These are phyloP conservation scores for Dissophora globulifera DNA, from an alignment of 192 early-diverging fungal species.

Conservation along the genomic window DNA sequence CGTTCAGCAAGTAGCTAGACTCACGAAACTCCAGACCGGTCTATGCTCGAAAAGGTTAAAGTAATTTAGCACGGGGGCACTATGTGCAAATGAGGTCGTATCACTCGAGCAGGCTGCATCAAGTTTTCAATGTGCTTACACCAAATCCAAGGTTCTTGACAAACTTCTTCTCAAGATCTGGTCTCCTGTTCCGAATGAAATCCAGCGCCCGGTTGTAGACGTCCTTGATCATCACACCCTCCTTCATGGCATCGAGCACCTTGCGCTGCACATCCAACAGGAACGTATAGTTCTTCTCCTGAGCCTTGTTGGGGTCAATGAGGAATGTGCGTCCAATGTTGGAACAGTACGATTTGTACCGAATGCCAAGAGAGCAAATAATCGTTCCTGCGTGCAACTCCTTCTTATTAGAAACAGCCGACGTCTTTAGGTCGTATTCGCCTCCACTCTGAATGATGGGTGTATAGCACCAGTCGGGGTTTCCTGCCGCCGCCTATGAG, in stretches of 20 bases:
- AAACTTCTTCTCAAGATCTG: constrained; percentile 89
- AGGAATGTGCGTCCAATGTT: constrained; percentile 94
- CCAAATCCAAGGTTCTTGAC: constrained; percentile 88
- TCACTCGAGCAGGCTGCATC: too few relatives aligned
- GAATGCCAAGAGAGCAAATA: constrained; percentile 91
- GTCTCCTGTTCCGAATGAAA: constrained; percentile 79
- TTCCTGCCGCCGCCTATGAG: constrained; percentile 65
- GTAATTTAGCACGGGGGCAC: too few relatives aligned
- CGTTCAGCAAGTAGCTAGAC: constrained; percentile 76
- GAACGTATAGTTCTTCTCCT: constrained; percentile 95
- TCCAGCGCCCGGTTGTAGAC: constrained; percentile 78
- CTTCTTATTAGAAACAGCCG: constrained; percentile 79
- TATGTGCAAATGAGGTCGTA: too few relatives aligned
- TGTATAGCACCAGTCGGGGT: constrained; percentile 89
- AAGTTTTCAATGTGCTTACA: constrained; percentile 51
- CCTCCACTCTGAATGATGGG: constrained; percentile 98
- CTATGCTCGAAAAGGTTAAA: constrained; percentile 25
- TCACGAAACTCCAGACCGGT: constrained; percentile 97
- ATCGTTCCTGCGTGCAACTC: constrained; percentile 89
- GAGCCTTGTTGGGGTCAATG: constrained; percentile 88
- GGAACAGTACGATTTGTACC: constrained; percentile 96
- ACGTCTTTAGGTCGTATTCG: constrained; percentile 85
- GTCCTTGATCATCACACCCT: constrained; percentile 79
- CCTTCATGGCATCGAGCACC: constrained; percentile 73
- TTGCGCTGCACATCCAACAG: constrained; percentile 87